Evolutionary conservation across 495 filamentous ascomycete species (phyloP).

Genomic region (Penicillium canariense): DNA sequence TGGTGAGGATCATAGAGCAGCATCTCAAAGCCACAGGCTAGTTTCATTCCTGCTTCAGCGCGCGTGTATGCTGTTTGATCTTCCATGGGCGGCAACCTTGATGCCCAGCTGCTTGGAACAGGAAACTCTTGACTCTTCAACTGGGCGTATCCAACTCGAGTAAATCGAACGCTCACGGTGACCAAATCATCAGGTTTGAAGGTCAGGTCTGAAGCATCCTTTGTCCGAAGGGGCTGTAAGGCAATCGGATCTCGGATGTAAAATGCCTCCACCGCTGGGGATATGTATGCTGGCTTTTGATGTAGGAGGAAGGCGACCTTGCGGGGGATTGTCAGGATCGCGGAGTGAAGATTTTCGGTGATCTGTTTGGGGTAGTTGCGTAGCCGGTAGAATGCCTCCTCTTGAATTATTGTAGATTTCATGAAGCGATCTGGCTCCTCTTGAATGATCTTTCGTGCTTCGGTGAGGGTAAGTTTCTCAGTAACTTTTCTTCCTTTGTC

Average conservation of each 20-base stretch:
- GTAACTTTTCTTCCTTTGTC: slow-evolving; percentile 35
- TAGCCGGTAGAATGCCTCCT: slow-evolving; percentile 86
- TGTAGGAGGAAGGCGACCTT: slow-evolving; percentile 81
- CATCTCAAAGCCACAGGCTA: slow-evolving; percentile 90
- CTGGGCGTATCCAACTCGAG: slow-evolving; percentile 86
- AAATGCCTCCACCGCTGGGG: slow-evolving; percentile 84
- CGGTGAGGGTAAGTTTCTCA: slow-evolving; percentile 52
- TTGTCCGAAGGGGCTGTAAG: slow-evolving; percentile 62
- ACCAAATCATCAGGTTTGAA: slow-evolving; percentile 81
- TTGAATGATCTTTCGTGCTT: slow-evolving; percentile 59
- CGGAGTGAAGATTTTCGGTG: slow-evolving; percentile 65
- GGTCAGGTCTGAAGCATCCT: slow-evolving; percentile 39
- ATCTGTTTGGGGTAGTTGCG: slow-evolving; percentile 78
- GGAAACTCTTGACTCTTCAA: slow-evolving; percentile 85
- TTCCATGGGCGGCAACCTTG: slow-evolving; percentile 35
- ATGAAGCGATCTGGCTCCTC: slow-evolving; percentile 53
- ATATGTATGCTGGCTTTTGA: slow-evolving; percentile 66
- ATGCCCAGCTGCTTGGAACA: slow-evolving; percentile 61
- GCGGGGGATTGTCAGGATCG: slow-evolving; percentile 70
- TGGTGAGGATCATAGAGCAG: slow-evolving; percentile 64
- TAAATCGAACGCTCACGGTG: slow-evolving; percentile 73
- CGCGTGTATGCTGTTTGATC: slow-evolving; percentile 39
- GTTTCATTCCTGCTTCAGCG: slow-evolving; percentile 83
- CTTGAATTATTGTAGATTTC: slow-evolving; percentile 69
- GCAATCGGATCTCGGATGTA: slow-evolving; percentile 86